phyloP scores from a whole-genome alignment of 2,329 filamentous ascomycete species.

The Paraphoma chrysanthemicola region DNA sequence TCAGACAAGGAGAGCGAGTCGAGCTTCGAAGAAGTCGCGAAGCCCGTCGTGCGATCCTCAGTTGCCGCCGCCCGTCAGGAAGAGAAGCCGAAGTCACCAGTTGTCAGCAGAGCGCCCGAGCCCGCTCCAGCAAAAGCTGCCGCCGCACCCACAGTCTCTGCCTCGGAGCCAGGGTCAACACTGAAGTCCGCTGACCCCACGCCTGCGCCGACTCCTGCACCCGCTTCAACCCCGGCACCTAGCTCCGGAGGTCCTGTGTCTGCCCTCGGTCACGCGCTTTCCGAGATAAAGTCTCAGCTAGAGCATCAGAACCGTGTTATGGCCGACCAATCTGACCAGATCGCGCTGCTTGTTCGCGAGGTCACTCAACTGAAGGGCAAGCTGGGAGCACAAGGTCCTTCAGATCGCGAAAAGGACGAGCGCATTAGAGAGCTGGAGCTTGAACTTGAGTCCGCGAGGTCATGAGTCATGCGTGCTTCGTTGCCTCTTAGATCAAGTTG shows the following conservation, averaged over 20 bases:
- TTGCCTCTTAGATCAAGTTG: background rate
- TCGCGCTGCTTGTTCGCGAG: conserved; percentile 71
- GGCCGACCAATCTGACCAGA: conserved; percentile 77
- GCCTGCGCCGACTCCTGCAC: conserved; percentile 47
- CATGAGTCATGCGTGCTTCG: conserved; percentile 22
- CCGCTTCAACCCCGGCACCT: conserved; percentile 46
- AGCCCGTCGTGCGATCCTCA: conserved; percentile 70
- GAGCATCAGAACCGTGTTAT: conserved; percentile 81
- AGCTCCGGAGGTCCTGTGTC: conserved; percentile 56
- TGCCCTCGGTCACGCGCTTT: conserved; percentile 69
- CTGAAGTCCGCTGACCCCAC: conserved; percentile 48
- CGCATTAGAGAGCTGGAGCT: conserved; percentile 50
- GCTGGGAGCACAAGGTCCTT: conserved; percentile 56
- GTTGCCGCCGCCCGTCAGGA: conserved; percentile 46
- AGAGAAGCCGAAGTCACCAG: conserved; percentile 47
- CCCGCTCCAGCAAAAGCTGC: conserved; percentile 54
- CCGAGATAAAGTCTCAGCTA: conserved; percentile 79
- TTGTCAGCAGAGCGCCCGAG: conserved; percentile 50
- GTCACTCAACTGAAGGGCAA: conserved; percentile 73
- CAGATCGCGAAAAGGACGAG: conserved; percentile 49
- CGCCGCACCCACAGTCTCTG: conserved; percentile 43
- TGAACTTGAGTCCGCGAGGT: conserved; percentile 50
- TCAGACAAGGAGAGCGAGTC: conserved; percentile 70
- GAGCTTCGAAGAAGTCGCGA: conserved; percentile 85
- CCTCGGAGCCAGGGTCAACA: conserved; percentile 43